Base-by-base conservation (phyloP, 1,284 basidiomycete species). In the Exobasidium cylindrosporum region DNA sequence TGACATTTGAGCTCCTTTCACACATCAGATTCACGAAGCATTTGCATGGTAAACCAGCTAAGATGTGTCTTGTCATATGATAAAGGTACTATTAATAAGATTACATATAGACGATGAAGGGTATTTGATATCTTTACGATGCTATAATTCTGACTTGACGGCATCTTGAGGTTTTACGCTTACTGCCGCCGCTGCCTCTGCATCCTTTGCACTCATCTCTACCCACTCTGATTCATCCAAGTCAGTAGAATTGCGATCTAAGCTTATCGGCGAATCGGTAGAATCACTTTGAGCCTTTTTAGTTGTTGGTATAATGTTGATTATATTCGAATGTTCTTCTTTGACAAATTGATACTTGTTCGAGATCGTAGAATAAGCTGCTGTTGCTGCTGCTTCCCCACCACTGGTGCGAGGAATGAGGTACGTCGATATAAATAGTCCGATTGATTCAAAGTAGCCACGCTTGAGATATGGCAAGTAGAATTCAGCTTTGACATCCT, bases 381-480 rank as follows among this genome's bases (percentile, higher is more conserved):
- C 35, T 7, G 17, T 21, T 32, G 58, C 28, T 50, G 40, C 40
- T 0, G 57, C 47, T 46, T 49, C 17, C 3, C 54, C 28, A 23
- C 53, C 35, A 24, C 32, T 30, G 11, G 47, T 47, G 26, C 53
- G 35, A 1, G 61, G 60, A 1, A 69, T 66, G 3, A 74, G 62
- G 46, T 73, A 66, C 6, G 61, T 58, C 7, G 67, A 46, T 31
- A 77, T 60, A 49, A 78, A 79, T 7, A 69, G 61, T 21, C 67
- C 66, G 26, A 79, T 70, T 11, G 62, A 24, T 28, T 78, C 77
- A 53, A 77, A 78, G 53, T 79, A 79, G 45, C 64, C 66, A 21
- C 58, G 14, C 61, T 67, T 4, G 61, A 40, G 35, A 40, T 10
- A 17, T 40, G 35, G 17, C 35, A 40, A 17, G 7, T 40, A n/a